Base-by-base conservation (phyloP, 2,329 filamentous ascomycete genomes). In the Alternaria burnsii region DNA sequence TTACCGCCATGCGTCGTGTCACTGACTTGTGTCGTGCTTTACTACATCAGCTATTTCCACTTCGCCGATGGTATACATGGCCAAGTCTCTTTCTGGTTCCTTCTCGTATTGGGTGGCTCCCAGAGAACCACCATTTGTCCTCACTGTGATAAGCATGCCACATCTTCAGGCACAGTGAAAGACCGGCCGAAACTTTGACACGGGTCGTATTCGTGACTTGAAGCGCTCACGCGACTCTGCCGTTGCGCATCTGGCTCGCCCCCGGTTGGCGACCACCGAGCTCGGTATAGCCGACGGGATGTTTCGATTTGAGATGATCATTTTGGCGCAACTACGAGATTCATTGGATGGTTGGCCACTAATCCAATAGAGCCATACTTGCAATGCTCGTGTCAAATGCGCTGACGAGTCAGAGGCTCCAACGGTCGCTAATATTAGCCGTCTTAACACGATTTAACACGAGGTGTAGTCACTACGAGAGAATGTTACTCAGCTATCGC, bases 361-460 rank as follows among this genome's bases (percentile, higher is more conserved):
- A 50, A 36, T 50, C 56, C 50, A 51, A 57, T 52, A 40, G 44
- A 52, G 58, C 55, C 59, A 65, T 52, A 66, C 59, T 48, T 60
- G 55, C 54, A 46, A 57, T 47, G 52, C 44, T 60, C 63, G 59
- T 64, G 59, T 59, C 34, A 16, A 55, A 40, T 61, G 60, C 38
- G 55, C 53, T 51, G 62, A 61, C 68, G 64, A 71, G 69, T 73
- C 53, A 67, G 43, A 67, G 28, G n/a, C 50, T 54, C 52, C 30
- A 46, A 58, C 55, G 48, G 47, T 55, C 59, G 69, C 71, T 74
- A 76, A 74, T 72, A 76, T 76, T 76, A 76, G 75, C 63, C 65
- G 55, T 63, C 50, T 68, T 58, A 66, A 71, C 68, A 73, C 68
- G 66, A 73, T 50, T 68, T 57, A 66, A 71, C 68, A 73, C 69